phyloP scores from a whole-genome alignment of 257 asterid genomes.

The Pogostemon cablin region DNA sequence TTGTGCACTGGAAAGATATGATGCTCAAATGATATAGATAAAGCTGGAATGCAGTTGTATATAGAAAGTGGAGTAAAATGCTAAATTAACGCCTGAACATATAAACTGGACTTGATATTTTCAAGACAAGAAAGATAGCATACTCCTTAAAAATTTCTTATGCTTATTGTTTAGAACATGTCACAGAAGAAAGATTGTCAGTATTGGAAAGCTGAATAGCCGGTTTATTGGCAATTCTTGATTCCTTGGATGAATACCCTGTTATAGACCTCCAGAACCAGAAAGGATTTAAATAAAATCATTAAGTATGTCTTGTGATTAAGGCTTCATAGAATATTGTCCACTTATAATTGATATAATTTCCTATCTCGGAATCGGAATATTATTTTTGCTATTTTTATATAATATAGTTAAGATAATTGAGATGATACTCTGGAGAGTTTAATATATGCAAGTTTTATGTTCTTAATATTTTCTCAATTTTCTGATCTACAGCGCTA shows the following conservation, averaged over 20 bases:
- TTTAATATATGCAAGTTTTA: constrained; percentile 3
- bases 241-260: constrained; percentile 6
- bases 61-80: background rate
- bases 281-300: background rate
- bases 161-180: constrained; percentile 22
- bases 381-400: constrained; percentile 5
- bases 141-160: background rate
- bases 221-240: constrained; percentile 23
- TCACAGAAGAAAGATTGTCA: constrained; percentile 5
- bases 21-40: constrained; percentile 2
- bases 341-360: constrained; percentile 9
- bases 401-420: constrained; percentile 10
- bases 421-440: constrained; percentile 12
- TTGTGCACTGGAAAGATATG: constrained; percentile 9
- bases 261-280: constrained; percentile 6
- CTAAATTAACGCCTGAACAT: background rate
- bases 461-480: background rate
- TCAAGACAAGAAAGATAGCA: background rate
- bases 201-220: background rate
- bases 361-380: constrained; percentile 1
- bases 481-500: constrained; percentile 2
- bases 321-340: background rate
- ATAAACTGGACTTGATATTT: constrained; percentile 11
- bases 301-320: constrained; percentile 12
- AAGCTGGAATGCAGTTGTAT: background rate